These are phyloP conservation scores for Begonia fuchsioides DNA, from an alignment of 306 rosid species.

Conservation along the genomic window DNA sequence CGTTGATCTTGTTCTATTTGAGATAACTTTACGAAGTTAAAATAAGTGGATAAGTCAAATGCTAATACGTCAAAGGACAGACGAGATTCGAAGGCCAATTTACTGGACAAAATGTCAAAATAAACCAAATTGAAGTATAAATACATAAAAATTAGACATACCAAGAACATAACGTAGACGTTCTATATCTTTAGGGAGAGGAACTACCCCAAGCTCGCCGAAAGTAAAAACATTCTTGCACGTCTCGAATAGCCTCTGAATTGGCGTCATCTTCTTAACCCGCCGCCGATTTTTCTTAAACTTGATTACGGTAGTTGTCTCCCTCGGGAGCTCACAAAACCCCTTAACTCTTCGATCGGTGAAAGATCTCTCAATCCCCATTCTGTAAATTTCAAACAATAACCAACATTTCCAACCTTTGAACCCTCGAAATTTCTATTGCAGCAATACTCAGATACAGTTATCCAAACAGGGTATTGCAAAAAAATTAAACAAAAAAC, in stretches of 20 bases:
- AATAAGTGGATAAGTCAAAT: too few relatives aligned
- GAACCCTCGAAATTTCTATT: neutral
- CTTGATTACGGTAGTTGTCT: constrained; percentile 42
- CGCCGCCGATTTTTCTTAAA: constrained; percentile 68
- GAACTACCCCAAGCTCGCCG: constrained; percentile 34
- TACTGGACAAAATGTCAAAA: too few relatives aligned
- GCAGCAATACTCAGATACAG: neutral
- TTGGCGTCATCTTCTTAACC: constrained; percentile 43
- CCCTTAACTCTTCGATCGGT: constrained; percentile 44
- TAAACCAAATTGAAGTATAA: too few relatives aligned
- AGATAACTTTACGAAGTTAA: too few relatives aligned
- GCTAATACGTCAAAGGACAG: too few relatives aligned
- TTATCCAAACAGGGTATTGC: too few relatives aligned
- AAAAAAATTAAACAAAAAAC: too few relatives aligned
- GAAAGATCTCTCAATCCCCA: constrained; percentile 72
- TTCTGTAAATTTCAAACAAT: constrained; percentile 16
- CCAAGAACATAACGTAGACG: constrained; percentile 59
- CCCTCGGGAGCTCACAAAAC: constrained; percentile 42
- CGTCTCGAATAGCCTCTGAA: constrained; percentile 58
- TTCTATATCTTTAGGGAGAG: constrained; percentile 44
- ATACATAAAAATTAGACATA: constrained; percentile 10
- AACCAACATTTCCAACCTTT: constrained; percentile 2
- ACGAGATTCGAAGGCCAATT: too few relatives aligned
- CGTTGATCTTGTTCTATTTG: too few relatives aligned
- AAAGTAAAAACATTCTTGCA: constrained; percentile 62